Evolutionary conservation across 768 basidiomycete genomes (phyloP).

Genomic region (Suillus paluster): DNA sequence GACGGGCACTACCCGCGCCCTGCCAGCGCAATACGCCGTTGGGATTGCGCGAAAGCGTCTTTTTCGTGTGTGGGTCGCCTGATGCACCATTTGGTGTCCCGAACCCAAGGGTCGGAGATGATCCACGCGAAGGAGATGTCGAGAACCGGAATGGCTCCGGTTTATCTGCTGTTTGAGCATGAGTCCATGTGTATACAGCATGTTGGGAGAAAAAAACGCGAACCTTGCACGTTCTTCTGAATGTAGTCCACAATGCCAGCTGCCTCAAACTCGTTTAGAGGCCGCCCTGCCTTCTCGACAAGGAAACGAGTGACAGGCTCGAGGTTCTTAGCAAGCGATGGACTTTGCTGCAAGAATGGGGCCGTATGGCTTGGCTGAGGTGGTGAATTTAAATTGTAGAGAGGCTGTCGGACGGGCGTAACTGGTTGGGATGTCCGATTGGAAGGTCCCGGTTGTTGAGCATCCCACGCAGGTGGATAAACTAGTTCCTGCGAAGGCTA

Average conservation of each 20-base stretch:
- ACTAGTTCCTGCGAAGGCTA: conserved; percentile 3
- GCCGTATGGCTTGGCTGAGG: conserved; percentile 1
- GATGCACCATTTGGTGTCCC: conserved; percentile 12
- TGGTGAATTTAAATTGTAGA: conserved; percentile 19
- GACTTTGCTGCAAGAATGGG: conserved; percentile 4
- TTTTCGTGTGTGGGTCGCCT: conserved; percentile 41
- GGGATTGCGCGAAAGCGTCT: conserved; percentile 68
- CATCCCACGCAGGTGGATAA: conserved; percentile 14
- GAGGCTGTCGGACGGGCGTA: conserved; percentile 16
- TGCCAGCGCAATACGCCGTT: conserved; percentile 77
- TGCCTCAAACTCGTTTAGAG: conserved; percentile 55
- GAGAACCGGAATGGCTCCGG: conserved; percentile 69
- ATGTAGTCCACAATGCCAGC: conserved; percentile 61
- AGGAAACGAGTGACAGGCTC: conserved; percentile 55
- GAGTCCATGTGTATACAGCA: conserved; percentile 17
- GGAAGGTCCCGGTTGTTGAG: conserved; percentile 5
- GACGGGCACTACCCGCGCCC: conserved; percentile 75
- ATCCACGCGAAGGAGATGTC: conserved; percentile 38
- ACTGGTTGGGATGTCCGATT: background rate
- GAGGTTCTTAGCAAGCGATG: conserved; percentile 47
- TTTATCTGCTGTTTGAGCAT: conserved; percentile 36
- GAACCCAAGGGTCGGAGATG: conserved; percentile 27
- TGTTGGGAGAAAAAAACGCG: conserved; percentile 13
- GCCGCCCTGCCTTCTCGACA: conserved; percentile 48
- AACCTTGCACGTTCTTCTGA: conserved; percentile 54